Conservation (phyloP, 2,329 filamentous ascomycete genomes). For the Whalleya microplaca region DNA sequence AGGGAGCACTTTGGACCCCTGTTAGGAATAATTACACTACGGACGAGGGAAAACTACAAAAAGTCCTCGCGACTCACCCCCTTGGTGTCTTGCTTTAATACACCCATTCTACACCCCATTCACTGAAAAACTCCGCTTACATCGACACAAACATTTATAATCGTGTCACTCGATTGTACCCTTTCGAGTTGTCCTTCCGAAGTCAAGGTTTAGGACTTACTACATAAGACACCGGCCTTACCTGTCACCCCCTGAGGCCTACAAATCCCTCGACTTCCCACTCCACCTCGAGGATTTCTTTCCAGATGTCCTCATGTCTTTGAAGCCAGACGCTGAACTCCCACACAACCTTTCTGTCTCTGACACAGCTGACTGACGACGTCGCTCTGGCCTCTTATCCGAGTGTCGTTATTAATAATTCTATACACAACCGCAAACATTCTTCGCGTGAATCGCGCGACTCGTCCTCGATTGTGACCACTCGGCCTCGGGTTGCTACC, state of each 20-base stretch:
- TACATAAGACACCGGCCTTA: conserved; percentile 6
- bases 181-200: conserved; percentile 3
- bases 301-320: conserved; percentile 30
- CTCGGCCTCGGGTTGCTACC: conserved; percentile 14
- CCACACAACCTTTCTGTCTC: conserved; percentile 23
- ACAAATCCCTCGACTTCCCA: conserved; percentile 22
- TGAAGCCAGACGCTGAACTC: conserved; percentile 25
- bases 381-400: conserved; percentile 29
- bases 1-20: conserved; percentile 22
- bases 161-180: conserved; percentile 1
- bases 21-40: conserved; percentile 26
- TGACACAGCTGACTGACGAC: conserved; percentile 28
- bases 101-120: conserved; percentile 17
- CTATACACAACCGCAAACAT: conserved; percentile 25
- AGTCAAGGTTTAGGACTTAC: conserved; percentile 8
- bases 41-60: conserved; percentile 26
- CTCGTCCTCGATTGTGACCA: conserved; percentile 15
- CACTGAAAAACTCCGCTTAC: conserved; percentile 8
- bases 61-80: conserved; percentile 25
- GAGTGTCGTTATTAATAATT: conserved; percentile 33
- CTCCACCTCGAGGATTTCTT: conserved; percentile 6
- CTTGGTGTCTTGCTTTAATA: conserved; percentile 23
- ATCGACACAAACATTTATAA: conserved; percentile 3
- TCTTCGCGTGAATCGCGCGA: conserved; percentile 14
- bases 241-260: conserved; percentile 13